These are phyloP conservation scores for Leishmania major DNA, from an alignment of 208 protist species.

Conservation along the genomic window DNA sequence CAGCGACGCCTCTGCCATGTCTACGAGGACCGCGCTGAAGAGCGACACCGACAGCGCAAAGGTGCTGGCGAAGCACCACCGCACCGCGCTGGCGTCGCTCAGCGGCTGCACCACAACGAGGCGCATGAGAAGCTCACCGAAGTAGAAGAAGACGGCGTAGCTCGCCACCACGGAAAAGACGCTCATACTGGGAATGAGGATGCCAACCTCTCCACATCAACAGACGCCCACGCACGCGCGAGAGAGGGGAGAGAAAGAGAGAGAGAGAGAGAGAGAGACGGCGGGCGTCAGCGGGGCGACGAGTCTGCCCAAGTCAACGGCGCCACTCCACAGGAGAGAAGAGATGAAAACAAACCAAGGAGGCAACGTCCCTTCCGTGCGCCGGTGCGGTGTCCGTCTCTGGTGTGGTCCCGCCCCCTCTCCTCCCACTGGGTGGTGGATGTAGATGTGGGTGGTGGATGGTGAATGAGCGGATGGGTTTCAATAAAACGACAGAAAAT, in stretches of 20 bases:
- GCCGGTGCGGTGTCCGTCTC: neutral
- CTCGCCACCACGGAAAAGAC: constrained; percentile 16
- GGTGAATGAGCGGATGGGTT: too few species aligned
- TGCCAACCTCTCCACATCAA: neutral
- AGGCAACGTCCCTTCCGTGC: neutral
- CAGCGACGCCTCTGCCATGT: constrained; percentile 23
- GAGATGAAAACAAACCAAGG: neutral
- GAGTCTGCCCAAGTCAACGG: neutral
- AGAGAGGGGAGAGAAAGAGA: neutral
- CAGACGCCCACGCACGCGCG: neutral
- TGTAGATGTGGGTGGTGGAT: too few species aligned
- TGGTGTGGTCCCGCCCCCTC: too few species aligned
- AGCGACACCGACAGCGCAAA: constrained; percentile 31
- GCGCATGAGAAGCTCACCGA: constrained; percentile 32
- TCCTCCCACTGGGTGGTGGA: too few species aligned
- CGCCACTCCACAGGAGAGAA: neutral
- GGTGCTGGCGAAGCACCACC: constrained; percentile 33
- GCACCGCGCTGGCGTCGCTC: constrained; percentile 15
- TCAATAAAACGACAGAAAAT: neutral
- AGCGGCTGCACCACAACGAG: constrained; percentile 33
- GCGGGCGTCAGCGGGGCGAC: neutral
- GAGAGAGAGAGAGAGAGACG: neutral
- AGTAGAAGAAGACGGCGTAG: constrained; percentile 31
- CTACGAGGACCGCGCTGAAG: constrained; percentile 29
- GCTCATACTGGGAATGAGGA: neutral